These are phyloP conservation scores for Ganoderma multipileum DNA, from an alignment of 1,284 basidiomycete species.

Conservation along the genomic window DNA sequence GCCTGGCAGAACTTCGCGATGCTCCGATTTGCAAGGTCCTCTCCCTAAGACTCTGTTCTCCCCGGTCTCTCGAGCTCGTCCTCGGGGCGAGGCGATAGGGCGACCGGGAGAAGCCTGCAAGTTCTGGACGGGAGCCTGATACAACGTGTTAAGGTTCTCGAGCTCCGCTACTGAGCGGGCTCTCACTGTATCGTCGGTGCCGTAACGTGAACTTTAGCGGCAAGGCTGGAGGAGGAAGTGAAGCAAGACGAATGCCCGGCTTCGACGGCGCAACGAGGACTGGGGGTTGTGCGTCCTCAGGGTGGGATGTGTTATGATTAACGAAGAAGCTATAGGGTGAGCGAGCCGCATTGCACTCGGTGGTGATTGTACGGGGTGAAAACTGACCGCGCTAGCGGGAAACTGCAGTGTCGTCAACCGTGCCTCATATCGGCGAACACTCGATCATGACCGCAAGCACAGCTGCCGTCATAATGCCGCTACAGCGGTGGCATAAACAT, in stretches of 20 bases:
- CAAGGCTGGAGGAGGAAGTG: neutral
- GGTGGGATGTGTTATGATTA: neutral
- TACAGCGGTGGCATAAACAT: neutral
- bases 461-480: neutral
- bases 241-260: constrained; percentile 2
- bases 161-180: constrained; percentile 3
- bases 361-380: neutral
- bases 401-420: neutral
- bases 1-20: neutral
- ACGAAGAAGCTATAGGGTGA: constrained; percentile 2
- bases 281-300: neutral
- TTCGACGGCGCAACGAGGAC: neutral
- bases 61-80: neutral
- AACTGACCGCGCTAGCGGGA: neutral
- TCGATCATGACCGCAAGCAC: neutral
- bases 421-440: neutral
- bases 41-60: neutral
- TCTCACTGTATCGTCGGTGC: constrained; percentile 5
- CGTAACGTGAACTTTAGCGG: neutral
- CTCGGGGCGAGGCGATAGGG: constrained; percentile 4
- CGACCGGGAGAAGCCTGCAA: neutral
- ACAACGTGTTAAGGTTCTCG: neutral
- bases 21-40: neutral
- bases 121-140: neutral
- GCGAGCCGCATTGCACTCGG: neutral